Conservation (phyloP, 1,284 basidiomycete species). For the Tilletia caries region DNA sequence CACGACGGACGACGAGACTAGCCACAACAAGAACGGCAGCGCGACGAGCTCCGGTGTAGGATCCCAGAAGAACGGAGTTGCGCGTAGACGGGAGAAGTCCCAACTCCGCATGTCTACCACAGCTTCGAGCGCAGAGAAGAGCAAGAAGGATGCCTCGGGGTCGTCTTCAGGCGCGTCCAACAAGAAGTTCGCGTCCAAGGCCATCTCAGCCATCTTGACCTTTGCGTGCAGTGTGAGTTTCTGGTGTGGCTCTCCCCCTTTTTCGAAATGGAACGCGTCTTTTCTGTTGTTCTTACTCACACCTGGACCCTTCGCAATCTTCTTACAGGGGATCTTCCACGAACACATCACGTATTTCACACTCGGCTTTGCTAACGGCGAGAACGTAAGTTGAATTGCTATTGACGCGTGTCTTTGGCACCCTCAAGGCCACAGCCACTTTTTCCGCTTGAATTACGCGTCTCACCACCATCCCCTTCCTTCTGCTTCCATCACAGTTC, state of each 20-base stretch:
- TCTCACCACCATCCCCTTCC: neutral
- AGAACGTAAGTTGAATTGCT: conserved; percentile 32
- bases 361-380: conserved; percentile 42
- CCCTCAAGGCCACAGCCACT: no score
- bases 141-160: neutral
- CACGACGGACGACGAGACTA: conserved; percentile 37
- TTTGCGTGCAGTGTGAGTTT: conserved; percentile 41
- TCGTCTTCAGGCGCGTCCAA: conserved; percentile 15
- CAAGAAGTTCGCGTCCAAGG: conserved; percentile 42
- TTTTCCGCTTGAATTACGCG: no score
- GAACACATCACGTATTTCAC: conserved; percentile 50
- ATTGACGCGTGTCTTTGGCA: no score
- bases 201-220: conserved; percentile 42
- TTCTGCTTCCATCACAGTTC: conserved; percentile 21
- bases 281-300: neutral
- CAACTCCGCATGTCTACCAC: neutral
- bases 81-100: neutral
- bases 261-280: neutral
- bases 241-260: neutral
- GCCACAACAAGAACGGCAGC: conserved; percentile 30
- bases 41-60: neutral
- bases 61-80: neutral
- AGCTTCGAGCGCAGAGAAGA: neutral
- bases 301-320: conserved; percentile 19
- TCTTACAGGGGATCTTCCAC: conserved; percentile 28